phyloP scores from a whole-genome alignment of 1,284 basidiomycete species.

The Veloporphyrellus conicus region DNA sequence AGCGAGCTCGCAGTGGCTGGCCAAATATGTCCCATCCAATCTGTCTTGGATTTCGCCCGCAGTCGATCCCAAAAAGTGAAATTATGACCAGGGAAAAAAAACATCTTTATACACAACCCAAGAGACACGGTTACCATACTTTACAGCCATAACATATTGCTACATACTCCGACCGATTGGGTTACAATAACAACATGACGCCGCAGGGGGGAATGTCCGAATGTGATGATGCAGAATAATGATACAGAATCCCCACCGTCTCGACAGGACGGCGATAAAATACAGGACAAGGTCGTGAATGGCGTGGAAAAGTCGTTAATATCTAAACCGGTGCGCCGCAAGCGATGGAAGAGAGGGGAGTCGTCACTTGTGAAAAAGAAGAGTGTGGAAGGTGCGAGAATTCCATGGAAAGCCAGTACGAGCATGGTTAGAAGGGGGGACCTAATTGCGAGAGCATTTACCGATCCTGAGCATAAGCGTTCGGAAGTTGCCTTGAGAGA shows the following conservation, averaged over 20 bases:
- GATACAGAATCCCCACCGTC: constrained; percentile 30
- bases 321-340: constrained; percentile 16
- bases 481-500: constrained; percentile 18
- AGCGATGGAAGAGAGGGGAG: background rate
- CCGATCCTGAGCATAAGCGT: constrained; percentile 7
- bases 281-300: constrained; percentile 27
- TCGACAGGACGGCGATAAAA: constrained; percentile 20
- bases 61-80: too few species aligned
- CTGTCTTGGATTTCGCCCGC: background rate
- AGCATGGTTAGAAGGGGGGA: background rate
- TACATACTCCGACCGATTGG: constrained; percentile 28
- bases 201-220: constrained; percentile 19
- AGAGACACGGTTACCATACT: constrained; percentile 28
- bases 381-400: constrained; percentile 2
- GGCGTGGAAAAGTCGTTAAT: constrained; percentile 27
- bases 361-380: constrained; percentile 5
- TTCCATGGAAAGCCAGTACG: constrained; percentile 10
- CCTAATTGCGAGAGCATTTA: constrained; percentile 2
- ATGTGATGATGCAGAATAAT: constrained; percentile 34
- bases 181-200: constrained; percentile 24
- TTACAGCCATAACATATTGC: constrained; percentile 38
- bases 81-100: background rate
- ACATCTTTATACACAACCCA: constrained; percentile 12
- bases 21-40: background rate
- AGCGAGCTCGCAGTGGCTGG: background rate